Conservation (phyloP, 495 filamentous ascomycete species). For the Delitschia confertaspora region DNA sequence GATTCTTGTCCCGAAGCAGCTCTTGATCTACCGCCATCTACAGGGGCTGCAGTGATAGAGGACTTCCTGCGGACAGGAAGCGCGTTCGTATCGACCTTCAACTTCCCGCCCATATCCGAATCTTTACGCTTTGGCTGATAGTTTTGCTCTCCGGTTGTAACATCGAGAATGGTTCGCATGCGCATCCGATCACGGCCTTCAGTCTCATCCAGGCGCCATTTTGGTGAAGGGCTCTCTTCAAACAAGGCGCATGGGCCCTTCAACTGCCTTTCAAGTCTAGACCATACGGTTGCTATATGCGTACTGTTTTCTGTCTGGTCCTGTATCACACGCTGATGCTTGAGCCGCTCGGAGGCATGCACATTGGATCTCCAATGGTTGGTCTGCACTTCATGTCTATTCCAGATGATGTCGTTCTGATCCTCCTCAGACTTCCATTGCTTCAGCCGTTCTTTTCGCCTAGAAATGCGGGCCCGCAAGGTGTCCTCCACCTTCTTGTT, state of each 20-base stretch:
- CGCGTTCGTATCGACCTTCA: slow-evolving; percentile 41
- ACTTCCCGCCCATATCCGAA: slow-evolving; percentile 19
- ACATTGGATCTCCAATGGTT: slow-evolving; percentile 92
- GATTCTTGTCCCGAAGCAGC: slow-evolving; percentile 6
- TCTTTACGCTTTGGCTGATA: slow-evolving; percentile 79
- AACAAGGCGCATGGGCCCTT: slow-evolving; percentile 70
- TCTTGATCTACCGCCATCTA: slow-evolving; percentile 5
- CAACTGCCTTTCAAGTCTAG: slow-evolving; percentile 63
- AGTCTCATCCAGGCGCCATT: slow-evolving; percentile 89
- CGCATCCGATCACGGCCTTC: slow-evolving; percentile 96
- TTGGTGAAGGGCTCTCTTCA: slow-evolving; percentile 52
- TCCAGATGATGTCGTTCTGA: slow-evolving; percentile 57
- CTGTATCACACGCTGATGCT: slow-evolving; percentile 76
- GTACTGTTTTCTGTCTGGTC: slow-evolving; percentile 81
- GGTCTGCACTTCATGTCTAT: slow-evolving; percentile 72
- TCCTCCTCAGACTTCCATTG: slow-evolving; percentile 63
- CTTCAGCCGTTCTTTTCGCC: slow-evolving; percentile 71
- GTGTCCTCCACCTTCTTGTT: slow-evolving; percentile 68
- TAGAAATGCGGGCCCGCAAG: slow-evolving; percentile 55
- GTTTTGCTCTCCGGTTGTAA: slow-evolving; percentile 54
- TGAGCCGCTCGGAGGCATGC: slow-evolving; percentile 81
- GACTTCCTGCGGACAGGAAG: slow-evolving; percentile 28
- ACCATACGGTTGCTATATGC: slow-evolving; percentile 64
- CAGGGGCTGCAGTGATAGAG: slow-evolving; percentile 35
- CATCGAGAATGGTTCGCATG: slow-evolving; percentile 70